Percentiles rank a stretch among this genome's conserved stretches.
Evolutionary conservation across 257 asterid genomes (phyloP).

Genomic region (Jaltomata sinuosa): DNA sequence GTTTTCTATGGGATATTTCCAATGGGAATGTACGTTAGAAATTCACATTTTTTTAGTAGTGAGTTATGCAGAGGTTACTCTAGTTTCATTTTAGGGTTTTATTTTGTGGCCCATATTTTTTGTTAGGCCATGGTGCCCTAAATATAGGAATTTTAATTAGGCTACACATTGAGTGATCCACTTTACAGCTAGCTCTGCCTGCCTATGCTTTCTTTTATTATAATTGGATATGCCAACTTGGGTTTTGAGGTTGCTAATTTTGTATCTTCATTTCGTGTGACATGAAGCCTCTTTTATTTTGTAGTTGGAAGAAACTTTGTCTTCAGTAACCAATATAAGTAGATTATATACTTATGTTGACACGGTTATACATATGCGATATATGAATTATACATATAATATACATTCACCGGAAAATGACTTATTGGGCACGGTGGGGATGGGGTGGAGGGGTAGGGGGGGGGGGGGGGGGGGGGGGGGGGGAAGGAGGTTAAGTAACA

Average conservation of each 20-base stretch:
- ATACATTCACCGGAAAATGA: not conserved
- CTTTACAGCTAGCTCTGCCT: not conserved
- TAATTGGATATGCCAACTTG: not conserved
- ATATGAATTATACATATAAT: no score
- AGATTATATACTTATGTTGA: no score
- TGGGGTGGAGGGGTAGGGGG: no score
- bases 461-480: no score
- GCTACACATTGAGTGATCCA: not conserved
- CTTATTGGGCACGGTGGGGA: no score
- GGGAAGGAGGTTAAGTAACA: not conserved
- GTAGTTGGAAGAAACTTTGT: not conserved
- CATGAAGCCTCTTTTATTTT: not conserved
- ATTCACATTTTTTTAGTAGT: no score
- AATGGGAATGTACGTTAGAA: no score
- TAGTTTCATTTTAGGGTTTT: no score
- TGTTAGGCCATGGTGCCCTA: not conserved
- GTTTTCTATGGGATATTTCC: no score
- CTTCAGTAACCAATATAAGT: no score
- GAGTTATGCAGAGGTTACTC: no score
- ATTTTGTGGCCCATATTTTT: not conserved
- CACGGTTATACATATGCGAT: no score
- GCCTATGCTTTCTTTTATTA: not conserved
- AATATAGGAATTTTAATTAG: not conserved
- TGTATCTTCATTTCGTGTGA: not conserved
- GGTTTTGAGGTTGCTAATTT: not conserved